A percentile compares a stretch with the other conserved stretches of the same genome.
Evolutionary conservation across 202 grass and related monocot species (phyloP).

Genomic region (Bolboschoenoplectus hybrid): DNA sequence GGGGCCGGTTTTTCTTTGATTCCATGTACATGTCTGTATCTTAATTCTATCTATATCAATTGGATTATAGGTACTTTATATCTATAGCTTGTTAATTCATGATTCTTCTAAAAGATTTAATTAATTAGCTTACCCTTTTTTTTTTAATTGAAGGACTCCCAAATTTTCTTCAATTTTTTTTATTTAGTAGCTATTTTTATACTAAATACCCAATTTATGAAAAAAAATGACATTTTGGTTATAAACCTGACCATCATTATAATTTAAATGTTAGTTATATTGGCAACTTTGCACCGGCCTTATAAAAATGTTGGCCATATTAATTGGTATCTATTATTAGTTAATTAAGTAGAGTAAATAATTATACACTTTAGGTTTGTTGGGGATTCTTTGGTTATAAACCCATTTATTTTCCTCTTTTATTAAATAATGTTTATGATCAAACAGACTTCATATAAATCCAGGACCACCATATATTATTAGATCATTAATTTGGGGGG

Average conservation of each 20-base stretch:
- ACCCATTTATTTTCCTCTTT: not conserved
- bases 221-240: not conserved
- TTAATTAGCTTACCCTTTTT: no score
- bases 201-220: not conserved
- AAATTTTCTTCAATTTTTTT: not conserved
- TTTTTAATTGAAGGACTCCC: not conserved
- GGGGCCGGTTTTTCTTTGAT: constrained; percentile 11
- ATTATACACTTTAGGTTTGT: constrained; percentile 14
- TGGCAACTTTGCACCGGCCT: not conserved
- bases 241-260: not conserved
- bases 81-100: not conserved
- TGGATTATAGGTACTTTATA: not conserved
- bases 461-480: not conserved
- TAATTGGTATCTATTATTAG: not conserved
- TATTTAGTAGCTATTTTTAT: no score
- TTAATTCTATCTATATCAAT: not conserved
- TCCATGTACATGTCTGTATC: constrained; percentile 8
- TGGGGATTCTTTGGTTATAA: not conserved
- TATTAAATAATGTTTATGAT: not conserved
- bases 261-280: not conserved
- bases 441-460: not conserved
- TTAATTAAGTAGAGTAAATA: not conserved
- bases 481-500: not conserved
- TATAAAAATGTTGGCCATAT: not conserved
- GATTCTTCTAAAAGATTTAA: not conserved